Conservation (phyloP, 192 early-diverging fungal genomes). For the Jimgerdemannia flammicorona region DNA sequence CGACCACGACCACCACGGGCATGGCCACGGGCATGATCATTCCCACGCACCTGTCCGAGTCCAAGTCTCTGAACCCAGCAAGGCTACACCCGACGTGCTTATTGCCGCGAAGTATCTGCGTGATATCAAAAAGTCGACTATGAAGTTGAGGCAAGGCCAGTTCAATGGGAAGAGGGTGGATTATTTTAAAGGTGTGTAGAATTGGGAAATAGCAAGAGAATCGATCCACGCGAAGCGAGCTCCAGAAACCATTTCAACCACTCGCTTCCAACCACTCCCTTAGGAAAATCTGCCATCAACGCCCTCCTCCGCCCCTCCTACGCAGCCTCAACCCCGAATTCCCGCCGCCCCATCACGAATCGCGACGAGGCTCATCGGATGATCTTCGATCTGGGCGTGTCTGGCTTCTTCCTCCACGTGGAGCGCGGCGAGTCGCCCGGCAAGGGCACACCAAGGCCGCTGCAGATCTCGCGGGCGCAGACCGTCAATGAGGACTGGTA, state of each 20-base stretch:
- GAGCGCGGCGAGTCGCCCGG: conserved; percentile 22
- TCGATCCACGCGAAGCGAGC: background rate
- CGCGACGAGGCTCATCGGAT: conserved; percentile 18
- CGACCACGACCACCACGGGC: background rate
- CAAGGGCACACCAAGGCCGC: conserved; percentile 16
- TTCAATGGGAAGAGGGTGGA: conserved; percentile 89
- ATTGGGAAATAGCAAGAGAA: background rate
- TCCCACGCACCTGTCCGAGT: conserved; percentile 4
- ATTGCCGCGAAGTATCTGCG: conserved; percentile 71
- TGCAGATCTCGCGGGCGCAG: conserved; percentile 17
- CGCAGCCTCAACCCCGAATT: conserved; percentile 17
- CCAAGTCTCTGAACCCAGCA: conserved; percentile 21
- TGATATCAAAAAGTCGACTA: conserved; percentile 58
- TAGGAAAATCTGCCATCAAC: conserved; percentile 31
- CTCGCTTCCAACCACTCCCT: background rate
- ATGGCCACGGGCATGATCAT: background rate
- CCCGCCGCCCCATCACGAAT: conserved; percentile 6
- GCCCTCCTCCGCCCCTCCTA: conserved; percentile 24
- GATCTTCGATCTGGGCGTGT: conserved; percentile 18
- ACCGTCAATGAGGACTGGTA: conserved; percentile 67
- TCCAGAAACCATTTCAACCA: background rate
- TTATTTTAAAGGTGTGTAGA: conserved; percentile 24
- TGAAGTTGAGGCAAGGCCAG: conserved; percentile 82
- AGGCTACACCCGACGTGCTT: conserved; percentile 24
- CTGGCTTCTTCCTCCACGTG: conserved; percentile 28